A percentile compares a stretch with the other conserved stretches of the same genome.
Conservation (phyloP, 2,329 filamentous ascomycete genomes). For the Plenodomus lindquistii region DNA sequence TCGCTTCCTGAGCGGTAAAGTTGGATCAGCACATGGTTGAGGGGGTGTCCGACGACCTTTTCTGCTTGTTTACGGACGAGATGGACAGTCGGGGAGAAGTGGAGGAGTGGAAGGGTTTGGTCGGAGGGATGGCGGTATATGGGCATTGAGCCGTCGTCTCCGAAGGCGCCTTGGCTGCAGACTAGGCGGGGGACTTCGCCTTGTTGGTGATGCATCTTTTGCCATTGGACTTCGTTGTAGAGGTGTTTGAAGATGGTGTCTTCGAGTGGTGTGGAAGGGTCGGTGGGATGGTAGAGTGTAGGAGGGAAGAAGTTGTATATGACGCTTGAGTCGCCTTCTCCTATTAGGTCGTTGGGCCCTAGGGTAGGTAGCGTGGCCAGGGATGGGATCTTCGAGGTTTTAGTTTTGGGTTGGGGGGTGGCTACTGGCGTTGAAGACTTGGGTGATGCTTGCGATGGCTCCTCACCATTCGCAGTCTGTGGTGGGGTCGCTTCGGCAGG, state of each 20-base stretch:
- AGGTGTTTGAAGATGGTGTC: conserved; percentile 70
- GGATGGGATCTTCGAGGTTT: conserved; percentile 41
- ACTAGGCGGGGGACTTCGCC: conserved; percentile 91
- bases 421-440: neutral
- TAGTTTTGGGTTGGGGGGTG: neutral
- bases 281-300: conserved; percentile 26
- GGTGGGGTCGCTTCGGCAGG: neutral
- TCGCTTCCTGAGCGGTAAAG: conserved; percentile 87
- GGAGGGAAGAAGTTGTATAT: conserved; percentile 69
- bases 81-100: conserved; percentile 75
- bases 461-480: neutral
- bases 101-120: conserved; percentile 74
- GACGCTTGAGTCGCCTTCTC: conserved; percentile 80
- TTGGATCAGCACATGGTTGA: conserved; percentile 94
- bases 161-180: conserved; percentile 78
- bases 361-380: conserved; percentile 45
- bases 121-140: conserved; percentile 96
- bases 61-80: conserved; percentile 72
- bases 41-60: conserved; percentile 70
- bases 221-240: conserved; percentile 78
- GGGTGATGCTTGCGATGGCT: neutral
- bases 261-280: conserved; percentile 49
- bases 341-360: conserved; percentile 62
- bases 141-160: conserved; percentile 72
- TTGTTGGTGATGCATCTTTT: conserved; percentile 88